phyloP scores from a whole-genome alignment of 2,329 filamentous ascomycete genomes.

The Aspergillus sp. region DNA sequence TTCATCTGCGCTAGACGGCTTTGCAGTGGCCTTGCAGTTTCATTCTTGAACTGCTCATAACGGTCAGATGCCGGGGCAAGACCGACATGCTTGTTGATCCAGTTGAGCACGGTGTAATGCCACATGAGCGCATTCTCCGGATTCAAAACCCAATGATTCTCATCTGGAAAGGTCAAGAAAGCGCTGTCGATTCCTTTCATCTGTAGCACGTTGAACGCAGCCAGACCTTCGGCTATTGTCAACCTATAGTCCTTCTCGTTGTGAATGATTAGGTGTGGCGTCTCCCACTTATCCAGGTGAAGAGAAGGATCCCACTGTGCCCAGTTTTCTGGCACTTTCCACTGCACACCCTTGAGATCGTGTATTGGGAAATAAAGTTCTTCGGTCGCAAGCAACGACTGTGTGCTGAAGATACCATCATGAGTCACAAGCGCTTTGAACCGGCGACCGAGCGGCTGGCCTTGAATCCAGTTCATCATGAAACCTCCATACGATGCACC shows the following conservation, averaged over 20 bases:
- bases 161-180: constrained; percentile 80
- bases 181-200: constrained; percentile 74
- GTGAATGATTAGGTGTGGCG: constrained; percentile 88
- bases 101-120: constrained; percentile 83
- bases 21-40: constrained; percentile 15
- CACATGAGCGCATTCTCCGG: constrained; percentile 89
- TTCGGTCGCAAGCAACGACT: constrained; percentile 51
- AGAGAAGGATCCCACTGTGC: constrained; percentile 62
- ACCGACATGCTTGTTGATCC: constrained; percentile 67
- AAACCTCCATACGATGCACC: constrained; percentile 64
- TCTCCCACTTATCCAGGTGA: constrained; percentile 72
- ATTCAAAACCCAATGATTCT: constrained; percentile 84
- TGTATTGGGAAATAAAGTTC: constrained; percentile 61
- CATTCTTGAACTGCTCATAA: constrained; percentile 22
- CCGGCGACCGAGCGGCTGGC: constrained; percentile 57
- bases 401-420: constrained; percentile 54
- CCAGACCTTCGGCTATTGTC: constrained; percentile 80
- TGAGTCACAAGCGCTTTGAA: constrained; percentile 64
- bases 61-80: constrained; percentile 50
- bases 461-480: constrained; percentile 64
- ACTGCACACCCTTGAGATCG: constrained; percentile 56
- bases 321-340: constrained; percentile 58
- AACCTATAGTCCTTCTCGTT: constrained; percentile 88
- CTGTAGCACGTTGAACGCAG: constrained; percentile 86
- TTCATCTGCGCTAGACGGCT: constrained; percentile 25